A percentile compares a stretch with the other conserved stretches of the same genome.
These are phyloP conservation scores for Nicotiana tomentosiformis DNA, from an alignment of 257 asterid species.

Conservation along the genomic window DNA sequence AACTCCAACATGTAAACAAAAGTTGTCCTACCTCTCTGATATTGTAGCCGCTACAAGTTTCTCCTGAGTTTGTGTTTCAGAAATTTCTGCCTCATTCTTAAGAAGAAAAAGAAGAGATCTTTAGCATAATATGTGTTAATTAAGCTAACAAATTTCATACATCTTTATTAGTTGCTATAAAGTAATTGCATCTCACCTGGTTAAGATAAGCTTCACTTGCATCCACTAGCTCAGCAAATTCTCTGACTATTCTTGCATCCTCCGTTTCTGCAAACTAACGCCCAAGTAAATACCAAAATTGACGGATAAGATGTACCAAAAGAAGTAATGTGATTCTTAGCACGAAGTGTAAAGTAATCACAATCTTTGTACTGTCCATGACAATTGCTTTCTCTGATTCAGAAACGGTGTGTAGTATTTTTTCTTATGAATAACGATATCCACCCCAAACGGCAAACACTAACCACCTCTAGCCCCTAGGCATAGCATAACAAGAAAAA, in stretches of 20 bases:
- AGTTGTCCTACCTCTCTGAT: conserved; percentile 53
- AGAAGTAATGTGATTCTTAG: not conserved
- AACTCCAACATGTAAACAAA: not conserved
- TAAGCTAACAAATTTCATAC: not conserved
- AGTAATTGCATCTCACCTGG: conserved; percentile 35
- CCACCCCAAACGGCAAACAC: not conserved
- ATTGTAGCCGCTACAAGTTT: conserved; percentile 31
- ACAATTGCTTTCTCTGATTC: not conserved
- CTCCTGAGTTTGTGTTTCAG: conserved; percentile 27
- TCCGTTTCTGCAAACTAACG: conserved; percentile 66
- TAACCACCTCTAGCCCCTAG: not conserved
- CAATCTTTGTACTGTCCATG: not conserved
- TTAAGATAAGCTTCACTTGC: conserved; percentile 41
- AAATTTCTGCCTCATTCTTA: conserved; percentile 23
- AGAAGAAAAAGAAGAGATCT: conserved; percentile 2
- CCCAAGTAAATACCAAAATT: conserved; percentile 32
- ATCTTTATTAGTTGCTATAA: not conserved
- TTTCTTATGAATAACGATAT: not conserved
- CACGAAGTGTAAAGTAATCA: not conserved
- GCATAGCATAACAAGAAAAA: not conserved
- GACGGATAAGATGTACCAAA: not conserved
- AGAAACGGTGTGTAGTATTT: not conserved
- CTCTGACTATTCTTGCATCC: conserved; percentile 55
- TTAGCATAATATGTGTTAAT: conserved; percentile 15
- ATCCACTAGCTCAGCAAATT: conserved; percentile 71